A percentile compares a stretch with the other conserved stretches of the same genome.
Conservation (phyloP, 1,284 basidiomycete genomes). For the Ganoderma boninense region DNA sequence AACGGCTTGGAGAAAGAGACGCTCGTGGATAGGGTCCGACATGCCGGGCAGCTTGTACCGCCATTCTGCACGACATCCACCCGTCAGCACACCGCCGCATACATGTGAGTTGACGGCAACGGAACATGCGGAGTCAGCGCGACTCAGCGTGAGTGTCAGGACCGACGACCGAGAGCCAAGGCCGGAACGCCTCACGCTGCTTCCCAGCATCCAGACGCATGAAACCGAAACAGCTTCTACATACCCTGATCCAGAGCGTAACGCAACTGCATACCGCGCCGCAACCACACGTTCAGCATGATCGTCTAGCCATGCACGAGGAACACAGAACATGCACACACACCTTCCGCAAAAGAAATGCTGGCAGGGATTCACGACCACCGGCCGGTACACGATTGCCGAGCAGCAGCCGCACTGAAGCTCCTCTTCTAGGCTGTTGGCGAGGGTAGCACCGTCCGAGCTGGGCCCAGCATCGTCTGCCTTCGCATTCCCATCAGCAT, state of each 20-base stretch:
- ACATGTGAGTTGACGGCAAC: background rate
- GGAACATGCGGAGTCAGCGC: background rate
- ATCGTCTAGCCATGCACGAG: background rate
- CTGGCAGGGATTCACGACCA: constrained; percentile 80
- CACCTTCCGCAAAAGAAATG: constrained; percentile 89
- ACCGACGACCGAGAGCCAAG: background rate
- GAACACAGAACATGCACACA: constrained; percentile 22
- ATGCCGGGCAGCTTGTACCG: constrained; percentile 81
- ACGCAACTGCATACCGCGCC: constrained; percentile 61
- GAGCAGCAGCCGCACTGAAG: constrained; percentile 85
- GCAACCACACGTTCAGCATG: constrained; percentile 11
- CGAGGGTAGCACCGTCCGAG: constrained; percentile 49
- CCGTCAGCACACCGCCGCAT: constrained; percentile 10
- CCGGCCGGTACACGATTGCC: constrained; percentile 78
- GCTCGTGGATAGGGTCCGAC: constrained; percentile 68
- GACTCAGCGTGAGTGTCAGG: background rate
- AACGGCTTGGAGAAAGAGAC: constrained; percentile 75
- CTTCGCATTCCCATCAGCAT: constrained; percentile 35
- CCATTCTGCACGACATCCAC: constrained; percentile 64
- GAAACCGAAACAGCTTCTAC: constrained; percentile 40
- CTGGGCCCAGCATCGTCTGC: constrained; percentile 20
- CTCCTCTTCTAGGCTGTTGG: constrained; percentile 72
- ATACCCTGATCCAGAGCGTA: constrained; percentile 79
- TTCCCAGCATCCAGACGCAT: background rate
- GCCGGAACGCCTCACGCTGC: background rate